Evolutionary conservation across 2,329 filamentous ascomycete genomes (phyloP).

Genomic region (Fusarium humuli): DNA sequence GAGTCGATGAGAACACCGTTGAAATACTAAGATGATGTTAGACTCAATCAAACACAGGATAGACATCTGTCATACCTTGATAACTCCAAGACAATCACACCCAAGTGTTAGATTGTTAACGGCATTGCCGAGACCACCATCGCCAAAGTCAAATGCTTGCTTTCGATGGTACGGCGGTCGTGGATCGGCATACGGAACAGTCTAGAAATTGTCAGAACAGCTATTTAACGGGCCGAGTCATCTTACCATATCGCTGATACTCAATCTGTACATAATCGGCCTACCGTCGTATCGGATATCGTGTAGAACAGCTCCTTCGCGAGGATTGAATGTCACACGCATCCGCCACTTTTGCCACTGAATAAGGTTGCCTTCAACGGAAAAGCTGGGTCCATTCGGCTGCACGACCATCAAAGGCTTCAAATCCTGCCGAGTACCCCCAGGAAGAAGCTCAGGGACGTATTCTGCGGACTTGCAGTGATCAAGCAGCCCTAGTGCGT

Average conservation of each 20-base stretch:
- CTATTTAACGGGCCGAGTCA: rapidly evolving
- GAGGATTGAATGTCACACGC: conserved; percentile 74
- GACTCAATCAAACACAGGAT: background rate
- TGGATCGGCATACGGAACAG: conserved; percentile 74
- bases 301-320: conserved; percentile 77
- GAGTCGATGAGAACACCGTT: conserved; percentile 50
- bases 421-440: conserved; percentile 60
- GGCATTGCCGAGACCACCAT: conserved; percentile 71
- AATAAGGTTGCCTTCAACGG: conserved; percentile 59
- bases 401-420: conserved; percentile 67
- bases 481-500: conserved; percentile 41
- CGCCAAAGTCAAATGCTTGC: conserved; percentile 77
- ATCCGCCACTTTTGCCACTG: conserved; percentile 76
- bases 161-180: conserved; percentile 72
- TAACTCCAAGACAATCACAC: conserved; percentile 75
- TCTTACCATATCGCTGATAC: conserved; percentile 73
- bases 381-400: conserved; percentile 54
- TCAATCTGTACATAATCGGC: conserved; percentile 73
- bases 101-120: conserved; percentile 75
- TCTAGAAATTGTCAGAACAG: conserved; percentile 22
- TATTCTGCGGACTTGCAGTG: conserved; percentile 54
- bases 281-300: conserved; percentile 75
- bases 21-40: conserved; percentile 47
- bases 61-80: conserved; percentile 51
- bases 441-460: conserved; percentile 55